Conservation (phyloP, 2,329 filamentous ascomycete genomes). For the Metarhizium sp. region DNA sequence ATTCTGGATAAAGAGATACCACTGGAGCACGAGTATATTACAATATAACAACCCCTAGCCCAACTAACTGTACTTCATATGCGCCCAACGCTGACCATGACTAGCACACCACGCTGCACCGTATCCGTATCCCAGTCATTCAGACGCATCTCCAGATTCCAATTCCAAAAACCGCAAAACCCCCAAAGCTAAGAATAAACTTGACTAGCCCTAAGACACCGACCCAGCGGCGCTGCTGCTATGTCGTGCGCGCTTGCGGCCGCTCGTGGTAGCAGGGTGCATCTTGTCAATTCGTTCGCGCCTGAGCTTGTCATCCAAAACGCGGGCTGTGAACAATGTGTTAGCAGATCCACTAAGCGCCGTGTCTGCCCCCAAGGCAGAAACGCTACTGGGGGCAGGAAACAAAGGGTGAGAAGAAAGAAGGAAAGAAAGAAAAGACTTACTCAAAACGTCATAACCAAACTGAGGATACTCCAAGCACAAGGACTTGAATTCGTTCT, state of each 20-base stretch:
- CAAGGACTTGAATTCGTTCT: conserved; percentile 73
- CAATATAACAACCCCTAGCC: not conserved
- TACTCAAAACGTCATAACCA: conserved; percentile 83
- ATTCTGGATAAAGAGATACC: not conserved
- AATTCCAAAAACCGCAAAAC: not conserved
- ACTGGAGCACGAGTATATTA: not conserved
- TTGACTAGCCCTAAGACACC: not conserved
- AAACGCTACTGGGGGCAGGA: too few relatives aligned
- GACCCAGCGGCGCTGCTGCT: conserved; percentile 25
- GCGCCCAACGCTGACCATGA: not conserved
- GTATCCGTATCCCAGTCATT: not conserved
- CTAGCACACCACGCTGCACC: not conserved
- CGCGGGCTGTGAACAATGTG: conserved; percentile 37
- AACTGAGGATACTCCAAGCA: conserved; percentile 89
- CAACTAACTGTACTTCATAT: not conserved
- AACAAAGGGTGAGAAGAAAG: not conserved
- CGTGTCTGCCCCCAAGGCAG: not conserved
- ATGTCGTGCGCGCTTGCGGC: conserved; percentile 48
- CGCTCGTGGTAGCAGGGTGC: conserved; percentile 39
- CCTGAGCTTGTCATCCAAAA: conserved; percentile 59
- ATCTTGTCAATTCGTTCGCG: conserved; percentile 52
- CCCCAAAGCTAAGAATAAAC: not conserved
- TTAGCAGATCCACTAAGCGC: conserved; percentile 5
- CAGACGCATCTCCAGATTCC: not conserved
- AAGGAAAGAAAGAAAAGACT: conserved; percentile 17